Conservation (phyloP, 345 rosid genomes). For the Rhodomyrtus tomentosa region DNA sequence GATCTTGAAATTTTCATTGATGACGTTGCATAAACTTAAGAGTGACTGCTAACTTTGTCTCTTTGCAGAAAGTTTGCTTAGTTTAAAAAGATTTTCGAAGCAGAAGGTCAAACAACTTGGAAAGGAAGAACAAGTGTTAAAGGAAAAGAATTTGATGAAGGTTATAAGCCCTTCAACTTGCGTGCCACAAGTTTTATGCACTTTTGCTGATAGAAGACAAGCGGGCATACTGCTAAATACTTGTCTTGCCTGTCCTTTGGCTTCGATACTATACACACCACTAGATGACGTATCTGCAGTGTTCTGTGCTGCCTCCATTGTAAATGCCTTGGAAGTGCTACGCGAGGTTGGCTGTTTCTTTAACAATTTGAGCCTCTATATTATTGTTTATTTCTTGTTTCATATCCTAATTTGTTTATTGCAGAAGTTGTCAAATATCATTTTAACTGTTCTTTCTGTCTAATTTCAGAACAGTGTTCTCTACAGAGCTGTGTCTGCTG, state of each 20-base stretch:
- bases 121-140: conserved; percentile 77
- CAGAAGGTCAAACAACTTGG: conserved; percentile 63
- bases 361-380: background rate
- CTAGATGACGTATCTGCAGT: conserved; percentile 64
- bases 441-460: background rate
- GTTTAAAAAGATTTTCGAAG: conserved; percentile 85
- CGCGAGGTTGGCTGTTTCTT: conserved; percentile 44
- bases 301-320: conserved; percentile 67
- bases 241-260: conserved; percentile 68
- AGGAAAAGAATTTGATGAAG: conserved; percentile 76
- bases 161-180: conserved; percentile 43
- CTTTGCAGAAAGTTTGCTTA: conserved; percentile 37
- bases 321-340: conserved; percentile 63
- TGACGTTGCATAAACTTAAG: background rate
- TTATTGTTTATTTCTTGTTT: background rate
- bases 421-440: background rate
- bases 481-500: conserved; percentile 84
- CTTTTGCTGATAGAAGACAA: conserved; percentile 49
- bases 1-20: background rate
- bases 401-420: background rate
- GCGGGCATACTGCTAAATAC: conserved; percentile 67
- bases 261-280: conserved; percentile 63
- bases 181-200: conserved; percentile 60
- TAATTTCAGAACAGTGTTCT: conserved; percentile 58
- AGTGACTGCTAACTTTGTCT: background rate